Percentiles rank a stretch among this genome's conserved stretches.
These are phyloP conservation scores for Ceratobasidium sp. DNA, from an alignment of 1,284 basidiomycete genomes.

Conservation along the genomic window DNA sequence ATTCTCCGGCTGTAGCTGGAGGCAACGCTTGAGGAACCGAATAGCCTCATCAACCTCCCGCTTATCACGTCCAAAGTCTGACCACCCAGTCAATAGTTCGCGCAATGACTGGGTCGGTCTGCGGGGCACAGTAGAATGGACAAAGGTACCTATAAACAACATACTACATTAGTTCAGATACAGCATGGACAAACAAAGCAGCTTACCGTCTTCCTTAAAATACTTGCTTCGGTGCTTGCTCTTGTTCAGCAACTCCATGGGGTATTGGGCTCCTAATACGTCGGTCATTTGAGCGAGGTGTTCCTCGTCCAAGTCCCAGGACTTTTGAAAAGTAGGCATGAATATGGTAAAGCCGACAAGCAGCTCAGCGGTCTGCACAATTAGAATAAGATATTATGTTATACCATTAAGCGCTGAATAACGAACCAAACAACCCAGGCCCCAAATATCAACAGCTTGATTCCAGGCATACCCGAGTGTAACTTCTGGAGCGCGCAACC, in stretches of 20 bases:
- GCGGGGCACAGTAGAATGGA: neutral
- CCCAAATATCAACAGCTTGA: neutral
- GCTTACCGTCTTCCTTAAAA: neutral
- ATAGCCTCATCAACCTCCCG: neutral
- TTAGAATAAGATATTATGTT: neutral
- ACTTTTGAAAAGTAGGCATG: neutral
- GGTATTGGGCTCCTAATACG: neutral
- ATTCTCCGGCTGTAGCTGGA: conserved; percentile 11
- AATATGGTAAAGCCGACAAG: neutral
- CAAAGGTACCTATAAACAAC: neutral
- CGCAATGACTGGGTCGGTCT: neutral
- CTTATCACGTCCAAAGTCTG: neutral
- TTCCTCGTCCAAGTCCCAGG: neutral
- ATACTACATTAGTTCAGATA: neutral
- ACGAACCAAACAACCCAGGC: neutral
- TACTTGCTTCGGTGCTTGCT: conserved; percentile 1
- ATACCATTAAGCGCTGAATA: neutral
- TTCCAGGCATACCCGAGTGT: neutral
- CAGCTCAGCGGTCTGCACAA: neutral
- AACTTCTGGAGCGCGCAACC: neutral
- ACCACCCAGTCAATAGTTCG: neutral
- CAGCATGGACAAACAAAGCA: too few species aligned
- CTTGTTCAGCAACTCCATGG: conserved; percentile 4
- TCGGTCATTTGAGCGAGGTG: conserved; percentile 5
- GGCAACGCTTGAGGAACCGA: neutral